Evolutionary conservation across 257 asterid genomes (phyloP).

Genomic region (Mitragyna speciosa): DNA sequence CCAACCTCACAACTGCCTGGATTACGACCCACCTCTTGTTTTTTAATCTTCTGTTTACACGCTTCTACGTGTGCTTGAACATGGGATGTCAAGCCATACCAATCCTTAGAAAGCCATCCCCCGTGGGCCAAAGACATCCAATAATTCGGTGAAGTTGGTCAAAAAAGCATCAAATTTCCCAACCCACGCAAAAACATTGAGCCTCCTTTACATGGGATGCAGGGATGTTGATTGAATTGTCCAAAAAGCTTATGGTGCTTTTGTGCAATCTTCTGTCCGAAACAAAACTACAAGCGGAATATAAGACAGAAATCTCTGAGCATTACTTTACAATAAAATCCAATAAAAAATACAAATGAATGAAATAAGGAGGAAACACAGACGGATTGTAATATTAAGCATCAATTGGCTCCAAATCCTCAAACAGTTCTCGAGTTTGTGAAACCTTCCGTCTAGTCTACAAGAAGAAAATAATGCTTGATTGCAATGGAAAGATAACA

Average conservation of each 20-base stretch:
- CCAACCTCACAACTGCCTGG: conserved; percentile 7
- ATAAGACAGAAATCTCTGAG: neutral
- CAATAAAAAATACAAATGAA: neutral
- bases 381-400: neutral
- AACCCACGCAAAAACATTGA: neutral
- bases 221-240: neutral
- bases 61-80: conserved; percentile 25
- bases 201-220: neutral
- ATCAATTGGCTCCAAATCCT: conserved; percentile 1
- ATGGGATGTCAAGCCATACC: conserved; percentile 12
- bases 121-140: conserved; percentile 5
- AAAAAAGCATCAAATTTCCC: neutral
- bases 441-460: conserved; percentile 22
- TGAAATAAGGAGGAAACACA: neutral
- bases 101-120: neutral
- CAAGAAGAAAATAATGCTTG: conserved; percentile 16
- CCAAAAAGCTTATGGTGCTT: neutral
- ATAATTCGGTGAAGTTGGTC: conserved; percentile 1
- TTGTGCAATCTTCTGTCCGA: neutral
- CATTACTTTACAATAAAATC: neutral
- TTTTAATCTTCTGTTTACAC: conserved; percentile 7
- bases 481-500: conserved; percentile 21
- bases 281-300: too few relatives aligned
- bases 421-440: neutral
- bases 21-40: conserved; percentile 4